A percentile compares a stretch with the other conserved stretches of the same genome.
phyloP scores from a whole-genome alignment of 768 basidiomycete species.

The Glaciozyma martinii region DNA sequence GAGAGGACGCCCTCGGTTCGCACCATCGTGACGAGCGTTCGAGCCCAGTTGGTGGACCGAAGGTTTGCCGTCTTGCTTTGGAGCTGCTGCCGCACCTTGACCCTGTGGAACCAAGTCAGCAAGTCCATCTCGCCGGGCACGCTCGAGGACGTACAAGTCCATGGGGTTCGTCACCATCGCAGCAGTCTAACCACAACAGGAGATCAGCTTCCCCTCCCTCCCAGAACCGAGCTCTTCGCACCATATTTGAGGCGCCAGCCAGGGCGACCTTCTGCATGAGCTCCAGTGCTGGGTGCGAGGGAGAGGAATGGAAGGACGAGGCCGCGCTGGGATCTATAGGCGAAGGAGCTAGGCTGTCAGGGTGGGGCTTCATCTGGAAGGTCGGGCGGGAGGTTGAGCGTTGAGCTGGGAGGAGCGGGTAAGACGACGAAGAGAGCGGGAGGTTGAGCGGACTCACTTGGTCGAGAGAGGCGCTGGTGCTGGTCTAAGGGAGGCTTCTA shows the following conservation, averaged over 20 bases:
- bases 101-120: not conserved
- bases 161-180: slow-evolving; percentile 24
- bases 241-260: slow-evolving; percentile 21
- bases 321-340: slow-evolving; percentile 17
- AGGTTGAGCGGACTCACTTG: not conserved
- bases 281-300: slow-evolving; percentile 2
- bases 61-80: slow-evolving; percentile 9
- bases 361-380: slow-evolving; percentile 4
- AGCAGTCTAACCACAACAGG: not conserved
- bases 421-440: not conserved
- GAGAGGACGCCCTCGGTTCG: slow-evolving; percentile 19
- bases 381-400: not conserved
- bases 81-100: slow-evolving; percentile 36
- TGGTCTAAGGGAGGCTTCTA: too few relatives aligned
- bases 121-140: not conserved
- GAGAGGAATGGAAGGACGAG: not conserved
- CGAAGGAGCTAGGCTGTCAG: slow-evolving; percentile 15
- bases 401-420: not conserved
- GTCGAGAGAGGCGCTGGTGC: too few relatives aligned
- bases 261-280: slow-evolving; percentile 16
- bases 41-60: slow-evolving; percentile 22
- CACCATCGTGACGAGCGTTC: slow-evolving; percentile 30
- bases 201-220: not conserved
- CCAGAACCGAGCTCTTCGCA: not conserved
- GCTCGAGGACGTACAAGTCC: slow-evolving; percentile 8